phyloP scores from a whole-genome alignment of 2,329 filamentous ascomycete species.

The Dactylonectria estremocensis region DNA sequence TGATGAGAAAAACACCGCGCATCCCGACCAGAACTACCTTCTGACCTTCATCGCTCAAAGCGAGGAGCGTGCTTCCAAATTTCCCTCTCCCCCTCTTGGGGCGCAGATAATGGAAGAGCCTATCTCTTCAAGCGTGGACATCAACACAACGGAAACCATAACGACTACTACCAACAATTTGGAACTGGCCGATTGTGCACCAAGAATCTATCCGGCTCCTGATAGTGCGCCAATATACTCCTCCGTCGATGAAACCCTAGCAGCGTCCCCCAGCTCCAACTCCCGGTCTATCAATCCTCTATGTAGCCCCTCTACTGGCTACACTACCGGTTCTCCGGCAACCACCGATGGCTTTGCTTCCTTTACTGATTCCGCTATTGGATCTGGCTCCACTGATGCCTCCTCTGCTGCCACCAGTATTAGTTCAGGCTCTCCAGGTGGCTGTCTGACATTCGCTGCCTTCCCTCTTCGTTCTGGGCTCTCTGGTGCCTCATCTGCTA shows the following conservation, averaged over 20 bases:
- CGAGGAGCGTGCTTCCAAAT: not conserved
- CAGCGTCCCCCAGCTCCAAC: not conserved
- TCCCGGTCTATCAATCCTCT: too few species aligned
- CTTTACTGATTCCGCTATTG: not conserved
- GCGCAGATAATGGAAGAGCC: not conserved
- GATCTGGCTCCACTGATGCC: not conserved
- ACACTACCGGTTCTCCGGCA: not conserved
- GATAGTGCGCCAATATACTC: not conserved
- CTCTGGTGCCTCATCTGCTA: not conserved
- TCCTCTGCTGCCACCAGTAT: not conserved
- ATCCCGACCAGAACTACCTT: not conserved
- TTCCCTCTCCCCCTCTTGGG: not conserved
- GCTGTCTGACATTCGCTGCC: not conserved
- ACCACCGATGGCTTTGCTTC: not conserved
- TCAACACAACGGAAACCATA: not conserved
- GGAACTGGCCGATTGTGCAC: not conserved
- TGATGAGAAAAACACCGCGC: not conserved
- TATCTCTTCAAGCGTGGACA: not conserved
- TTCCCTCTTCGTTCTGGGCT: not conserved
- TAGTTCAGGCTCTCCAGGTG: not conserved
- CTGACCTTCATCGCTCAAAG: not conserved
- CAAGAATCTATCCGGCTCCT: not conserved
- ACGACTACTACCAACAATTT: not conserved
- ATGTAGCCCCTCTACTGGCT: too few species aligned
- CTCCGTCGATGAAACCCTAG: not conserved